Conservation (phyloP, 1,284 basidiomycete genomes). For the Trichosporon sp. region DNA sequence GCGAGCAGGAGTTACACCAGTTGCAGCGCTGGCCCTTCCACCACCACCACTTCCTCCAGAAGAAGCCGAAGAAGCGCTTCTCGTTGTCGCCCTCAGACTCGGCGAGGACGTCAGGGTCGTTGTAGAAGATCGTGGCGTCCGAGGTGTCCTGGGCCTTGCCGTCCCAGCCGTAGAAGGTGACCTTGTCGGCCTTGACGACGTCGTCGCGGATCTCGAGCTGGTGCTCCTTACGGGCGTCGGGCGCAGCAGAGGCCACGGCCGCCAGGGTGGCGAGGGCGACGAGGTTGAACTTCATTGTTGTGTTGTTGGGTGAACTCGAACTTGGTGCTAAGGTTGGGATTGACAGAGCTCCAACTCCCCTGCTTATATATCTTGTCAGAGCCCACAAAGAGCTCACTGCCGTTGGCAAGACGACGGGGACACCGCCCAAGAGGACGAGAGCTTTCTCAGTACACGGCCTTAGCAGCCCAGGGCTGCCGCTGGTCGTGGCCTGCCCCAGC, state of each 20-base stretch:
- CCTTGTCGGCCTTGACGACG: neutral
- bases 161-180: neutral
- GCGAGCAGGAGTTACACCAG: neutral
- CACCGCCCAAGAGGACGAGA: too few species aligned
- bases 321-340: neutral
- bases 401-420: too few species aligned
- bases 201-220: neutral
- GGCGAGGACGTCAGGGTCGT: neutral
- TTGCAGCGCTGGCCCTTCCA: neutral
- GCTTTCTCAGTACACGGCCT: neutral
- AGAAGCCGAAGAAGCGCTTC: neutral
- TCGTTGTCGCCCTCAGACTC: neutral
- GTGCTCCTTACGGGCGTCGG: neutral
- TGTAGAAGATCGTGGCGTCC: neutral
- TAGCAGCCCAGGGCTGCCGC: too few species aligned
- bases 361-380: neutral
- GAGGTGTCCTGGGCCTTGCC: neutral
- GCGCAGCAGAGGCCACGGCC: neutral
- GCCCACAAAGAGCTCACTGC: too few species aligned
- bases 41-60: neutral
- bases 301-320: neutral
- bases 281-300: constrained; percentile 3
- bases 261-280: neutral
- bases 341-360: neutral
- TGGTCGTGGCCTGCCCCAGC: neutral